A percentile compares a stretch with the other conserved stretches of the same genome.
Evolutionary conservation across 805 yeast species (phyloP).

Genomic region (Diddensiella caesifluorescens): DNA sequence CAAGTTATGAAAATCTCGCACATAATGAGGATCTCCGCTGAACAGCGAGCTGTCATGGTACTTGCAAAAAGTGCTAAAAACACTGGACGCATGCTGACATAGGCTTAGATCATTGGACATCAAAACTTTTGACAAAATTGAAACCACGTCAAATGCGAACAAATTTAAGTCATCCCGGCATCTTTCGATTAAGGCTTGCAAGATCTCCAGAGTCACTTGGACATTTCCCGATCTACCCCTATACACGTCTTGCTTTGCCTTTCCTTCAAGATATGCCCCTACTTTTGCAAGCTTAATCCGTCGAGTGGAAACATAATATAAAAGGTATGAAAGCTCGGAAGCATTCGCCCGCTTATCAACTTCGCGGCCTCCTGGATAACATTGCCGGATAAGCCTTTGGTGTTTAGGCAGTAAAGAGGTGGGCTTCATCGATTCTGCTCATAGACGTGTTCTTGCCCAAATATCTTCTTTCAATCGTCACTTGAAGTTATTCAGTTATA

Average conservation of each 20-base stretch:
- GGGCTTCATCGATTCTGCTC: no score
- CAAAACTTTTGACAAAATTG: slow-evolving; percentile 50
- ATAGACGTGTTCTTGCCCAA: no score
- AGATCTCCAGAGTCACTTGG: slow-evolving; percentile 70
- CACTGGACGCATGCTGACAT: slow-evolving; percentile 37
- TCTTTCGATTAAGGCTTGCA: slow-evolving; percentile 61
- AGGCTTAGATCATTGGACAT: slow-evolving; percentile 56
- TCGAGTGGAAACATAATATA: slow-evolving; percentile 87
- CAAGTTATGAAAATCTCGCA: slow-evolving; percentile 40
- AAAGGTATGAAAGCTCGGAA: slow-evolving; percentile 79
- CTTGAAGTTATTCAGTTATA: no score
- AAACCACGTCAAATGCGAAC: slow-evolving; percentile 64
- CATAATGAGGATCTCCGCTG: slow-evolving; percentile 58
- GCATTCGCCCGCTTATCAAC: slow-evolving; percentile 88
- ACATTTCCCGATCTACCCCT: slow-evolving; percentile 70
- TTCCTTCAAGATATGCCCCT: slow-evolving; percentile 58
- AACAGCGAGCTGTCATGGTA: slow-evolving; percentile 58
- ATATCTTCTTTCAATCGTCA: no score
- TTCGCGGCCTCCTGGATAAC: slow-evolving; percentile 87
- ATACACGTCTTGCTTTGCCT: slow-evolving; percentile 54
- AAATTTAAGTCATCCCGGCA: slow-evolving; percentile 82
- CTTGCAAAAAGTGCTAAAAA: slow-evolving; percentile 38
- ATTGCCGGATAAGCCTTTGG: slow-evolving; percentile 81
- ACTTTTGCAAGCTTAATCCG: slow-evolving; percentile 87
- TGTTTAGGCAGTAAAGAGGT: slow-evolving; percentile 63